Evolutionary conservation across 164 flowering plant genomes (phyloP), one percentile per base, ranked within the genome.

Genomic region (Liriodendron chinense): DNA sequence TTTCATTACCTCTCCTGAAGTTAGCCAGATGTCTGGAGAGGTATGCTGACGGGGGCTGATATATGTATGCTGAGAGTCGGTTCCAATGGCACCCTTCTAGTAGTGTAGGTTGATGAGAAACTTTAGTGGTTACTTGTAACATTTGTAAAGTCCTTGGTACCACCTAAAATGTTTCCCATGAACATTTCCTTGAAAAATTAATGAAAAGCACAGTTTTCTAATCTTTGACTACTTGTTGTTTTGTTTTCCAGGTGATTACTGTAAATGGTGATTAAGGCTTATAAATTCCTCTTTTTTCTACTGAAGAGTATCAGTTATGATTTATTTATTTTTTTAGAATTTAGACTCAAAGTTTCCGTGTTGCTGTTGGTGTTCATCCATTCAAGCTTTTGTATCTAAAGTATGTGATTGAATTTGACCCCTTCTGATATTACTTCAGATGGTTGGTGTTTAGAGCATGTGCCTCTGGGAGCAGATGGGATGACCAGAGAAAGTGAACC

Each of bases 21-120:
- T 96, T 18, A 96, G 98, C 90, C 99, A 96, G 90, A 92, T 96
- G 99, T 96, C 92, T 86, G 98, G 98, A n/a, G 99, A 96, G 98
- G 98, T 91, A 85, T 65, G 9, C 26, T 18, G 59, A 21, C 78
- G 65, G 66, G 23, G 3, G 1, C n/a, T n/a, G n/a, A n/a, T n/a
- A n/a, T n/a, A n/a, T n/a, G 10, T 23, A 47, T 50, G 57, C 59
- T 49, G 12, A 66, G 20, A 66, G 69, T 10, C 3, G 16, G 34
- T 18, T 26, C 13, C 18, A 16, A 9, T 7, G 20, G 9, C 47
- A 26, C 16, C 47, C 13, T n/a, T 66, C 25, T 26, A 28, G 20
- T 26, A 25, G 47, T 13, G 26, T 1, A 25, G 69, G 47, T 68
- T 68, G 71, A 47, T 47, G 6, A 9, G 25, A 20, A 68, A 16